These are phyloP conservation scores for Buddleja alternifolia DNA, from an alignment of 257 asterid species.

Conservation along the genomic window DNA sequence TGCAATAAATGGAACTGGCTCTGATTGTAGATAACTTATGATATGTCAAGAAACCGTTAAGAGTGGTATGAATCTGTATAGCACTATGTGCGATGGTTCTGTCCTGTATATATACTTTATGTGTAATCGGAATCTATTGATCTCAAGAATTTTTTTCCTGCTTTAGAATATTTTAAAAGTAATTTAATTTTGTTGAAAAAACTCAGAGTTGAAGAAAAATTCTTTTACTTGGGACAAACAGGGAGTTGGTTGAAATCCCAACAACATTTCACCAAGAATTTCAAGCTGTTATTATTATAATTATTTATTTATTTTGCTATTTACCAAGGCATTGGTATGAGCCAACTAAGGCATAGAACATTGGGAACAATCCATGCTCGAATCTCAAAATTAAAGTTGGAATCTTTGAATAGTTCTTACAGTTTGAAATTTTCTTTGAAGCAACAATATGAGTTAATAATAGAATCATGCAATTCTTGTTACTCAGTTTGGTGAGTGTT, in stretches of 20 bases:
- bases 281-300: not conserved
- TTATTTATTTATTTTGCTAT: conserved; percentile 15
- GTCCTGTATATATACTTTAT: not conserved
- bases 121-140: not conserved
- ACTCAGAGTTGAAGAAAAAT: not conserved
- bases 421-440: conserved; percentile 29
- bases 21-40: not conserved
- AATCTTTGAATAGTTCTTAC: not conserved
- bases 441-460: conserved; percentile 27
- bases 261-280: conserved; percentile 40
- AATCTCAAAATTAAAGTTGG: not conserved
- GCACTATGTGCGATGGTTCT: too few relatives aligned
- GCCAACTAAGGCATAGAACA: conserved; percentile 10
- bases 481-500: conserved; percentile 57
- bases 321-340: conserved; percentile 29
- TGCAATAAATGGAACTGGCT: conserved; percentile 39
- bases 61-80: too few relatives aligned
- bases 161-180: not conserved
- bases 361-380: conserved; percentile 12
- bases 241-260: conserved; percentile 40
- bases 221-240: not conserved
- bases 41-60: too few relatives aligned
- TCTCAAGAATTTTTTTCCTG: not conserved
- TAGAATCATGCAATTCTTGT: conserved; percentile 56
- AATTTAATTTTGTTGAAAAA: too few relatives aligned